Evolutionary conservation across 768 basidiomycete genomes (phyloP).

Genomic region (Amanita subjunquillea): DNA sequence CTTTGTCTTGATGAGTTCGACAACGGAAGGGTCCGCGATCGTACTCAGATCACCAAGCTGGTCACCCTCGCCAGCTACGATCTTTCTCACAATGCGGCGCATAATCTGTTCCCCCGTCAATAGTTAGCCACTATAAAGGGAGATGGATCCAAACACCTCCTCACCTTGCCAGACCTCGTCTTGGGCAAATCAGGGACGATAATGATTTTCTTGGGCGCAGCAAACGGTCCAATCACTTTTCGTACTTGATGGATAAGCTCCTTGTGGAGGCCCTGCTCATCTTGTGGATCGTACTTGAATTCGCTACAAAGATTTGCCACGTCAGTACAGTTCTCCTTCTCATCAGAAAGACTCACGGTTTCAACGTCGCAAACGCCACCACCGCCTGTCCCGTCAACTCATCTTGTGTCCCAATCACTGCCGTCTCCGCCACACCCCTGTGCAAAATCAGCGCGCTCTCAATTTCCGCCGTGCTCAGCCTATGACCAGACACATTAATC

Average conservation of each 20-base stretch:
- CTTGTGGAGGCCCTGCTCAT: constrained; percentile 67
- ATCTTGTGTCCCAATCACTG: constrained; percentile 80
- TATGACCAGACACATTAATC: constrained; percentile 97
- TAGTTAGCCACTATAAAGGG: not conserved
- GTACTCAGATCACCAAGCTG: constrained; percentile 94
- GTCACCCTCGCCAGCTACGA: constrained; percentile 89
- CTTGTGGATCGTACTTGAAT: constrained; percentile 61
- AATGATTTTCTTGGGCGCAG: constrained; percentile 88
- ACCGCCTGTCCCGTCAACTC: constrained; percentile 92
- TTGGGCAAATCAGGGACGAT: constrained; percentile 83
- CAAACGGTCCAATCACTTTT: constrained; percentile 97
- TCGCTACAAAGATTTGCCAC: constrained; percentile 30
- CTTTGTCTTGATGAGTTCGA: constrained; percentile 78
- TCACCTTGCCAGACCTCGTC: constrained; percentile 88
- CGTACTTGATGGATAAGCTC: constrained; percentile 92
- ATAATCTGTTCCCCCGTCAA: constrained; percentile 49
- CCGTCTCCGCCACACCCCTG: constrained; percentile 93
- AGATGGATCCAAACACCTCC: constrained; percentile 7
- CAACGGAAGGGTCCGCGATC: constrained; percentile 78
- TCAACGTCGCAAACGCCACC: constrained; percentile 88
- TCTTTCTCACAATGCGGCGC: constrained; percentile 94
- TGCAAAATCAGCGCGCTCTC: constrained; percentile 94
- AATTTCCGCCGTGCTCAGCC: constrained; percentile 95
- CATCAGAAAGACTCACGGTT: constrained; percentile 53
- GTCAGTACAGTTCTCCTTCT: not conserved